Base-by-base conservation (phyloP, 176 grass and related monocot species). In the Metroxylon sagu region DNA sequence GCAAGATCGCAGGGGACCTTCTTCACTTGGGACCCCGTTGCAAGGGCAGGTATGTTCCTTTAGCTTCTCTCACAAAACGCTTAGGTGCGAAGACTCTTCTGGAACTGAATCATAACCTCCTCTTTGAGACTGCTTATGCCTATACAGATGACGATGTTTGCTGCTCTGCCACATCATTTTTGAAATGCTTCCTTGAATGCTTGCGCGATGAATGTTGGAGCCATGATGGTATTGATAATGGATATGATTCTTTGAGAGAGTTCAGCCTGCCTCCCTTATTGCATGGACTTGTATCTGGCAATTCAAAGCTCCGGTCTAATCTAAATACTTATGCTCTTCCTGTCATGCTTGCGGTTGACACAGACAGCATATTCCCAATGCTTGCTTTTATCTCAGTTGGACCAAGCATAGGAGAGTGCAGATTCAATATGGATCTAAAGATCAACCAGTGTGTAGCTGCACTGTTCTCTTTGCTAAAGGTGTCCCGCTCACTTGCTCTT, bases 301-400 rank as follows among this genome's bases (percentile, higher is more conserved):
- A 88, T 74, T 87, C 87, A 55, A 97, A 97, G 80, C 73, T 97
- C 12, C 87, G 87, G 61, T 85, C 87, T 65, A 97, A 97, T 72
- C 64, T 97, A 59, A 97, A 85, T 80, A 91, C 93, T 52, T 97
- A 97, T 78, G 93, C 84, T 48, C 23, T 92, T 54, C 84, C 93
- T 23, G 67, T 57, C 63, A 14, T 76, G 50, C 82, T 97, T 51
- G 76, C 91, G 69, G 70, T 91, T 64, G 93, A 91, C 60, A 57
- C 72, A 49, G 87, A 97, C 56, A 88, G 83, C 84, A 97, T 97
- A 82, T 97, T 88, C 67, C 59, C 87, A 63, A 97, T 91, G 92
- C 87, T 97, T 74, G 84, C 79, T 39, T 97, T 91, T 75, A 85
- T 97, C 35, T 83, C 84, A 39, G 53, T 97, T 73, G 92, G 92